These are phyloP conservation scores for Verticillium dahliae DNA, from an alignment of 2,329 filamentous ascomycete species.

Conservation along the genomic window DNA sequence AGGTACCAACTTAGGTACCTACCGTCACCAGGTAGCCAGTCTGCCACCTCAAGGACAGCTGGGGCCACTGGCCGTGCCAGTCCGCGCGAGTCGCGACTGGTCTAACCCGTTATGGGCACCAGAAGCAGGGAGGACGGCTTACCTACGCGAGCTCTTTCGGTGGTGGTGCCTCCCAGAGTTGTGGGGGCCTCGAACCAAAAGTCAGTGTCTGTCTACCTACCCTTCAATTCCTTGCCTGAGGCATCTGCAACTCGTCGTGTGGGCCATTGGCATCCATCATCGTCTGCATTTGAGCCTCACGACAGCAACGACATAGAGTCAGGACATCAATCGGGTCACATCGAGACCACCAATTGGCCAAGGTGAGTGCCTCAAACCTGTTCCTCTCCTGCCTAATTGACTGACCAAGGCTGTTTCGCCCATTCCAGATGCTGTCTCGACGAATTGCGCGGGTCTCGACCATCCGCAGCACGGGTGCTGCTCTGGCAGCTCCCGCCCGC, in stretches of 20 bases:
- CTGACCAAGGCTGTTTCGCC: slow-evolving; percentile 9
- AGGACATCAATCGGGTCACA: slow-evolving; percentile 19
- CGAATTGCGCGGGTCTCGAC: slow-evolving; percentile 47
- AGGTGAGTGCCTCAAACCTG: slow-evolving; percentile 17
- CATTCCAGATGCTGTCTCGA: slow-evolving; percentile 52
- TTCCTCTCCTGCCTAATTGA: background rate
- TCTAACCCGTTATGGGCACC: slow-evolving; percentile 7
- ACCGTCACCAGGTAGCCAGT: background rate
- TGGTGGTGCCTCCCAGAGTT: background rate
- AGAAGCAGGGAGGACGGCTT: background rate
- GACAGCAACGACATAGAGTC: slow-evolving; percentile 15
- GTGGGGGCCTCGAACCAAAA: background rate
- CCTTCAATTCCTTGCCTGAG: slow-evolving; percentile 1
- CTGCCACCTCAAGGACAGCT: background rate
- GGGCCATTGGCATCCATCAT: slow-evolving; percentile 12
- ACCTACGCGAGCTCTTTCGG: too few species aligned
- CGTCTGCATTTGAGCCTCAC: slow-evolving; percentile 9
- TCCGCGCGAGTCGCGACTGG: background rate
- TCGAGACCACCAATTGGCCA: slow-evolving; percentile 26
- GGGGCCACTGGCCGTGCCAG: background rate
- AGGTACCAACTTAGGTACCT: background rate
- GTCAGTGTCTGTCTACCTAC: background rate
- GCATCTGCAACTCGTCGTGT: slow-evolving; percentile 13
- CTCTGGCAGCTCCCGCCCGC: slow-evolving; percentile 33
- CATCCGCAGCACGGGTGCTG: slow-evolving; percentile 27